Evolutionary conservation across 495 filamentous ascomycete genomes (phyloP).

Genomic region (Aspergillus kassunensis): DNA sequence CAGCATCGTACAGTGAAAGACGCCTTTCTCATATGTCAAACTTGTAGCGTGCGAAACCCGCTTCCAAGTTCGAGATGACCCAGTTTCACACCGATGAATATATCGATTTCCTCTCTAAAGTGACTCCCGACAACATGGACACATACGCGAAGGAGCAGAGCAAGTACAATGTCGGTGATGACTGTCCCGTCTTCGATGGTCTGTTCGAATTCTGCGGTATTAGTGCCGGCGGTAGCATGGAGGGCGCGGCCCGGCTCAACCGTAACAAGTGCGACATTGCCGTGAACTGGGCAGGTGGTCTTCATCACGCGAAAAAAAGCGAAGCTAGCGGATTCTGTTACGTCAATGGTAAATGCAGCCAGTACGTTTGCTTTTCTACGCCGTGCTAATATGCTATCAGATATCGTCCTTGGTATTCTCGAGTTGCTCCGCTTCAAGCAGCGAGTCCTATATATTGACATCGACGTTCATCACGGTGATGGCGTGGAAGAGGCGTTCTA

Average conservation of each 20-base stretch:
- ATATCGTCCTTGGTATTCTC: conserved; percentile 94
- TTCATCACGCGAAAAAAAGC: conserved; percentile 96
- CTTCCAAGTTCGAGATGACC: conserved; percentile 95
- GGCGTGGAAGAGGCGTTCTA: conserved; percentile 98
- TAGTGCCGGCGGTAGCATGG: conserved; percentile 95
- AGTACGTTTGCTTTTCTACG: background rate
- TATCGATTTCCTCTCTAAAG: conserved; percentile 93
- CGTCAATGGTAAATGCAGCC: conserved; percentile 68
- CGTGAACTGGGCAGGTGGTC: conserved; percentile 94
- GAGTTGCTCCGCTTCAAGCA: conserved; percentile 92
- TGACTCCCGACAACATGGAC: conserved; percentile 99
- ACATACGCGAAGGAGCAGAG: conserved; percentile 85
- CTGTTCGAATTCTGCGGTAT: conserved; percentile 98
- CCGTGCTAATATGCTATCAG: conserved; percentile 38
- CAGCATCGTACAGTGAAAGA: background rate
- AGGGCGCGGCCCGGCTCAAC: conserved; percentile 88
- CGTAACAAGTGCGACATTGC: conserved; percentile 95
- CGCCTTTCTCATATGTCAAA: conserved; percentile 23
- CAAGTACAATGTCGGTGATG: conserved; percentile 96
- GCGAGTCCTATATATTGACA: conserved; percentile 94
- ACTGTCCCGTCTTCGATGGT: conserved; percentile 96
- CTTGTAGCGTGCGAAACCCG: conserved; percentile 86
- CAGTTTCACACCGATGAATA: conserved; percentile 99
- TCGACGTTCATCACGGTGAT: conserved; percentile 97
- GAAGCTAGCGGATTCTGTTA: conserved; percentile 98